A percentile compares a stretch with the other conserved stretches of the same genome.
Evolutionary conservation across 371 early-diverging fungal species (phyloP).

Genomic region (Nematocida sp.): DNA sequence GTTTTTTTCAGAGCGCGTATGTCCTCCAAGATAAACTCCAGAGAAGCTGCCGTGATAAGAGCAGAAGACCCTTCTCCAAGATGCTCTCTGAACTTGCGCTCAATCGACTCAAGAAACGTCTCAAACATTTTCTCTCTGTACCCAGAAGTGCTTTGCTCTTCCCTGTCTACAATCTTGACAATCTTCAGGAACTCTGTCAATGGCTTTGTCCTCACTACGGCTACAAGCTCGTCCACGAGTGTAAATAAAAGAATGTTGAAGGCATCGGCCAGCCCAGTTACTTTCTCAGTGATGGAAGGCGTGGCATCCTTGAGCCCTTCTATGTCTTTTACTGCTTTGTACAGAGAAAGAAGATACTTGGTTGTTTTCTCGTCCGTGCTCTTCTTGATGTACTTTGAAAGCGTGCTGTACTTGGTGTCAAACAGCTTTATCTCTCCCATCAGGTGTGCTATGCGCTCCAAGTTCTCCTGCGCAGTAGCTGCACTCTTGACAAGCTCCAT

Average conservation of each 20-base stretch:
- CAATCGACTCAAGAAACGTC: conserved; percentile 28
- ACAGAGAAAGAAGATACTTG: background rate
- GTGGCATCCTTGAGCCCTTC: background rate
- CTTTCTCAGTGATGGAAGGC: conserved; percentile 37
- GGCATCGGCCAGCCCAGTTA: background rate
- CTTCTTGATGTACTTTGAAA: conserved; percentile 6
- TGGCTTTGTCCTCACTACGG: conserved; percentile 10
- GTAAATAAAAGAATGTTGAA: conserved; percentile 23
- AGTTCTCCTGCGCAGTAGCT: conserved; percentile 22
- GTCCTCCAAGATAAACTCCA: conserved; percentile 27
- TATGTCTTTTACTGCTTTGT: conserved; percentile 3
- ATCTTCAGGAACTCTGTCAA: conserved; percentile 26
- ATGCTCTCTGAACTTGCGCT: conserved; percentile 20
- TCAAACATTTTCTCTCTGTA: conserved; percentile 31
- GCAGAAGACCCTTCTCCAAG: background rate
- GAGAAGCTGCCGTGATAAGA: background rate
- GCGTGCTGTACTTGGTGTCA: conserved; percentile 9
- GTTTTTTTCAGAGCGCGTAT: conserved; percentile 1
- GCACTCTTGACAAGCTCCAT: conserved; percentile 3
- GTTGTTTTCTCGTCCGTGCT: background rate
- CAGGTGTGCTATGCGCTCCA: conserved; percentile 16
- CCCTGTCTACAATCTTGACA: conserved; percentile 1
- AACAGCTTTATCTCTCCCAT: conserved; percentile 11
- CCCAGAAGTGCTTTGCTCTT: background rate
- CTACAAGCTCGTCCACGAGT: conserved; percentile 26